Evolutionary conservation across 371 early-diverging fungal genomes (phyloP).

Genomic region (Apophysomyces elegans): DNA sequence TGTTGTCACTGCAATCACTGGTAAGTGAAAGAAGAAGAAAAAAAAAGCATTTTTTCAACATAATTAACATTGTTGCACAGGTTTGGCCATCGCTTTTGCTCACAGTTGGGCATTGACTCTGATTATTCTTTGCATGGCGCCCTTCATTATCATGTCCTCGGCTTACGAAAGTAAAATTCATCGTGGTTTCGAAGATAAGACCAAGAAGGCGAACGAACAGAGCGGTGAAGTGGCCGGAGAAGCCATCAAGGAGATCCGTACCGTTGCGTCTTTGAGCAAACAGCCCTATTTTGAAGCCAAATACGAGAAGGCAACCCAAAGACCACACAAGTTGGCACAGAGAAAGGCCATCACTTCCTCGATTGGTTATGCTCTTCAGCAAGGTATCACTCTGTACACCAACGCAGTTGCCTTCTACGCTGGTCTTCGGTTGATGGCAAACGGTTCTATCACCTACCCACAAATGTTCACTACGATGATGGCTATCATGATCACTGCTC

Average conservation of each 20-base stretch:
- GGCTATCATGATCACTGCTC: constrained; percentile 68
- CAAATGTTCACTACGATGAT: constrained; percentile 66
- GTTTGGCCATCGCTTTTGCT: constrained; percentile 43
- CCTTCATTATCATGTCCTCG: constrained; percentile 41
- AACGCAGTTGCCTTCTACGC: constrained; percentile 61
- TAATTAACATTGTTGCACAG: background rate
- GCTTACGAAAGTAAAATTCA: constrained; percentile 30
- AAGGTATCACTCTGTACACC: constrained; percentile 61
- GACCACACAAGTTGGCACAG: constrained; percentile 65
- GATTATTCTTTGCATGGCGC: constrained; percentile 51
- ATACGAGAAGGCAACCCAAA: constrained; percentile 57
- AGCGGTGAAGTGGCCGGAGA: constrained; percentile 75
- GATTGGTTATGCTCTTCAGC: constrained; percentile 63
- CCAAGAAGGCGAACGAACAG: constrained; percentile 60
- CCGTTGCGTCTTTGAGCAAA: constrained; percentile 75
- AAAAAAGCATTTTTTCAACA: background rate
- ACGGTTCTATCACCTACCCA: constrained; percentile 28
- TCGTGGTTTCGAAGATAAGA: constrained; percentile 55
- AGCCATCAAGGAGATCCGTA: constrained; percentile 80
- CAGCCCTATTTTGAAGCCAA: constrained; percentile 65
- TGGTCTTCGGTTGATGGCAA: constrained; percentile 46
- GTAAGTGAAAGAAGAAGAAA: constrained; percentile 7
- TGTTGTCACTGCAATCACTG: constrained; percentile 37
- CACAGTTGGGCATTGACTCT: constrained; percentile 55
- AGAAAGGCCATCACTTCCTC: constrained; percentile 57